Base-by-base conservation (phyloP, 1,284 basidiomycete species). In the Apiotrichum gamsii region DNA sequence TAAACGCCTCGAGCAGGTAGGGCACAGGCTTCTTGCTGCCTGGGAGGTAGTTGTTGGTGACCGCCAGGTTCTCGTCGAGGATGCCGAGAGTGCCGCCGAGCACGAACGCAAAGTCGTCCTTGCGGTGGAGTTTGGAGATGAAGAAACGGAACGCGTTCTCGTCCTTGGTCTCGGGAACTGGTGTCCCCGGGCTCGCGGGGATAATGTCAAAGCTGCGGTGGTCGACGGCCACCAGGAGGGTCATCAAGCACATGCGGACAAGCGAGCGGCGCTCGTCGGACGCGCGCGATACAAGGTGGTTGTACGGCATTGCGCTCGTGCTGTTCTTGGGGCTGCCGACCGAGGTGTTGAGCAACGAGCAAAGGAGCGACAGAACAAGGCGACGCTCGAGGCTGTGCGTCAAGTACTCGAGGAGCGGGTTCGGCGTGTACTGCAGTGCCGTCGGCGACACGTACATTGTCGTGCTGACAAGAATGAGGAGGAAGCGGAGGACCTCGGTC, bases 101-200 rank as follows among this genome's bases (percentile, higher is more conserved):
- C 45, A 95, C 77, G 68, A 91, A 91, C 21, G 80, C 74, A 61
- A 94, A 88, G 68, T 96, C 91, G 69, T 84, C 82, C 8, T 81
- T 80, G 6, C 90, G 84, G 72, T 96, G 91, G 86, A 95, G 72
- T 69, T 93, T 94, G 47, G 87, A 84, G 40, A 94, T 69, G 67
- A 91, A 94, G 70, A 87, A 90, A 45, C 87, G 78, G 69, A 94
- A 95, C 10, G 87, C 81, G 67, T 96, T 95, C 14, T 86, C 85
- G 55, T 82, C 81, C 67, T 51, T 70, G 8, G 45, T 52, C 31
- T 54, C 56, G 2, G 53, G 38, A 6, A 28, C 25, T 4, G 47
- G 43, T 5, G 37, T 29, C 15, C 49, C 52, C 2, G 52, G 52
- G 6, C 28, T 39, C 13, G 33, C 29, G 15, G 34, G 32, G 10